These are phyloP conservation scores for Arthrobotrys megalospora DNA, from an alignment of 2,329 filamentous ascomycete genomes.

Conservation along the genomic window DNA sequence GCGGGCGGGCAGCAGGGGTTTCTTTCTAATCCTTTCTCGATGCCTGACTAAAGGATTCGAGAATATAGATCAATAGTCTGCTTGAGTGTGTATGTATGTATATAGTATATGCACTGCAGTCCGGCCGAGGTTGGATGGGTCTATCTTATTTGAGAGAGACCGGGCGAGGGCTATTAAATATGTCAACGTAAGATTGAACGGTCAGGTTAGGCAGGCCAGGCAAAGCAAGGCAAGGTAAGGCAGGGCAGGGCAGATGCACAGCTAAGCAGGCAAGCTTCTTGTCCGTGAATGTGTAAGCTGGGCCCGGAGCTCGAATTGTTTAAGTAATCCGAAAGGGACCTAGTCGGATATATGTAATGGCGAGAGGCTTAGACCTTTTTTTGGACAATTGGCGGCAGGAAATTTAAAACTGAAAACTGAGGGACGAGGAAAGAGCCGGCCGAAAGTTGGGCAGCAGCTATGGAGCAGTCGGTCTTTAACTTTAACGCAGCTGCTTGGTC, in stretches of 20 bases:
- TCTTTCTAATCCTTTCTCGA: conserved; percentile 1
- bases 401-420: conserved; percentile 18
- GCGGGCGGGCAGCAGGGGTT: conserved; percentile 25
- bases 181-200: conserved; percentile 52
- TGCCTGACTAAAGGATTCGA: conserved; percentile 25
- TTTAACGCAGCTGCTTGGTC: conserved; percentile 27
- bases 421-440: conserved; percentile 44
- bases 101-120: conserved; percentile 19
- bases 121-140: conserved; percentile 35
- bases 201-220: conserved; percentile 8
- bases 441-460: conserved; percentile 3
- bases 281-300: conserved; percentile 43
- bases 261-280: conserved; percentile 40
- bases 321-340: conserved; percentile 53
- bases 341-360: conserved; percentile 51
- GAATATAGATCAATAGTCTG: neutral
- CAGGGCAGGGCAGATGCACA: conserved; percentile 24
- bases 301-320: conserved; percentile 46
- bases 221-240: conserved; percentile 16
- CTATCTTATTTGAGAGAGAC: conserved; percentile 41
- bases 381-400: conserved; percentile 1
- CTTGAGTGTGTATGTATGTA: conserved; percentile 9
- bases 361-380: conserved; percentile 48
- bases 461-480: neutral
- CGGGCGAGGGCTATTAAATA: conserved; percentile 55